A percentile compares a stretch with the other conserved stretches of the same genome.
Evolutionary conservation across 768 basidiomycete species (phyloP).

Genomic region (Tylopilus intermedius): DNA sequence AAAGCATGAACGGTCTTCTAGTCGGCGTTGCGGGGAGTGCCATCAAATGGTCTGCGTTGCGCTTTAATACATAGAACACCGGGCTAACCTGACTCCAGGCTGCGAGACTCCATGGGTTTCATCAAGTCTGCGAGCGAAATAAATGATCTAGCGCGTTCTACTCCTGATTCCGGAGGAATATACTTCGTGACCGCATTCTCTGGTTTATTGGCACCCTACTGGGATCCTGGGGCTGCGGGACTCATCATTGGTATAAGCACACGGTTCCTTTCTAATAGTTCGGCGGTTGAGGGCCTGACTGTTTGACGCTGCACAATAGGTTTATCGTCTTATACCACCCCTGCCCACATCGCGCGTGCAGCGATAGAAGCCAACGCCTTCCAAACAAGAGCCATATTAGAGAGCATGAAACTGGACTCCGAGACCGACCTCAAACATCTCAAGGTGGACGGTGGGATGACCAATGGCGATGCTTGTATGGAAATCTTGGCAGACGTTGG

Average conservation of each 20-base stretch:
- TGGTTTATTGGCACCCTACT: conserved; percentile 93
- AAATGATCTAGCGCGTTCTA: conserved; percentile 76
- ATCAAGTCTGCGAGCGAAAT: conserved; percentile 79
- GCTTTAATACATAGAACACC: background rate
- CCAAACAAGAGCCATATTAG: conserved; percentile 92
- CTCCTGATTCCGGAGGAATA: conserved; percentile 76
- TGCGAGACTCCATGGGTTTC: conserved; percentile 84
- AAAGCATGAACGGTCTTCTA: conserved; percentile 23
- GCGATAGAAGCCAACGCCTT: conserved; percentile 95
- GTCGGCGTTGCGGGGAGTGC: conserved; percentile 94
- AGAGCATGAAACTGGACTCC: conserved; percentile 93
- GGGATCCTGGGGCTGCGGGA: conserved; percentile 91
- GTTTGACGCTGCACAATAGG: conserved; percentile 33
- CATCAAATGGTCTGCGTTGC: conserved; percentile 68
- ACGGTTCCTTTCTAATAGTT: conserved; percentile 4
- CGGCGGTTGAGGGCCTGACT: background rate
- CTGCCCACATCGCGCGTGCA: conserved; percentile 89
- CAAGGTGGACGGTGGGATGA: conserved; percentile 98
- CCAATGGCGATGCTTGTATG: conserved; percentile 89
- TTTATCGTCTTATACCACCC: conserved; percentile 82
- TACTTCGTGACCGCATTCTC: conserved; percentile 98
- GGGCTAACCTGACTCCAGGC: conserved; percentile 37
- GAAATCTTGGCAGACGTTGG: conserved; percentile 81
- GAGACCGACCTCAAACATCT: conserved; percentile 72
- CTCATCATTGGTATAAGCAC: conserved; percentile 63